Evolutionary conservation across 1,139 yeast genomes (phyloP).

Genomic region (Sugiyamaella pinicola): DNA sequence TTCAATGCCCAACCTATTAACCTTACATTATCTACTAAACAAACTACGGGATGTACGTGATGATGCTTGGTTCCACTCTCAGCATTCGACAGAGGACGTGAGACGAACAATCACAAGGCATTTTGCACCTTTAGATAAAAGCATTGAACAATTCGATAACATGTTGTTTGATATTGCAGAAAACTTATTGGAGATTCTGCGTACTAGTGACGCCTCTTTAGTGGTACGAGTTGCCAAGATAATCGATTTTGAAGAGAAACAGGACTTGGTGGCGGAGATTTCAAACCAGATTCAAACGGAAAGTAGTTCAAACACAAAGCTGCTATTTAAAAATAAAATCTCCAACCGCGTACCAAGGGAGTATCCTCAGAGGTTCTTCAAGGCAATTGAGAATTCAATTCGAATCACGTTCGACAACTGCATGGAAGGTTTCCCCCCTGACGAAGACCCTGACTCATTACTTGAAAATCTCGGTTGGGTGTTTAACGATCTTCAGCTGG

Average conservation of each 20-base stretch:
- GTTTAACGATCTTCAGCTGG: slow-evolving; percentile 73
- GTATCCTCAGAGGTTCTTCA: slow-evolving; percentile 66
- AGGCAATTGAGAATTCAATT: slow-evolving; percentile 61
- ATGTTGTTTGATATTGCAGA: slow-evolving; percentile 60
- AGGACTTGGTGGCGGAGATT: slow-evolving; percentile 67
- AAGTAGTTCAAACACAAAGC: slow-evolving; percentile 3
- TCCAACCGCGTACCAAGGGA: slow-evolving; percentile 51
- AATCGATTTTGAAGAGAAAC: slow-evolving; percentile 76
- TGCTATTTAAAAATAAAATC: slow-evolving; percentile 15
- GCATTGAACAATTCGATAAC: slow-evolving; percentile 65
- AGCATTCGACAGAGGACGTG: slow-evolving; percentile 60
- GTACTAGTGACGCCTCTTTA: slow-evolving; percentile 65
- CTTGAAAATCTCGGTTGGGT: slow-evolving; percentile 80
- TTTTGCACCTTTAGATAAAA: slow-evolving; percentile 52
- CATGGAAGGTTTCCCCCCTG: slow-evolving; percentile 55
- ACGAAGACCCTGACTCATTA: slow-evolving; percentile 52
- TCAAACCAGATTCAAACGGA: slow-evolving; percentile 48
- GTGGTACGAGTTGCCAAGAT: slow-evolving; percentile 74
- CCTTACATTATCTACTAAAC: slow-evolving; percentile 69
- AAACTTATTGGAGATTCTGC: slow-evolving; percentile 67
- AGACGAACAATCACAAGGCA: slow-evolving; percentile 66
- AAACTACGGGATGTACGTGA: slow-evolving; percentile 79
- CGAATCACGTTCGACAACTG: slow-evolving; percentile 69
- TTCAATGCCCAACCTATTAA: slow-evolving; percentile 57
- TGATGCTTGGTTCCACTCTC: slow-evolving; percentile 59